Conservation (phyloP, 352 stramenopile species). For the Saprolegnia parasitica region DNA sequence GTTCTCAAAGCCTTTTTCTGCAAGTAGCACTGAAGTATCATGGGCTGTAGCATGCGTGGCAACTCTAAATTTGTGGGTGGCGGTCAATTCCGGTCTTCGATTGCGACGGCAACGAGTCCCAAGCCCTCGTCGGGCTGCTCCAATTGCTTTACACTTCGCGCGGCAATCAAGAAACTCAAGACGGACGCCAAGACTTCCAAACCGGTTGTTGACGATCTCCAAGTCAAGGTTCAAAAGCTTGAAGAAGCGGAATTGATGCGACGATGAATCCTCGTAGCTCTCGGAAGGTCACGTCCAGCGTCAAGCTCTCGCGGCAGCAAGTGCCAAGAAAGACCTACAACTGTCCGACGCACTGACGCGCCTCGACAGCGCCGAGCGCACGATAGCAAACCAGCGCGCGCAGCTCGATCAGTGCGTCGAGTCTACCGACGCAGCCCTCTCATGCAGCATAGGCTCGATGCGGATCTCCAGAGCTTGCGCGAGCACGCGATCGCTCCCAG, state of each 20-base stretch:
- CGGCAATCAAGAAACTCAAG: conserved; percentile 26
- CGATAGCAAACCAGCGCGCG: not conserved
- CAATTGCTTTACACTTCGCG: conserved; percentile 12
- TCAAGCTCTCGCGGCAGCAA: not conserved
- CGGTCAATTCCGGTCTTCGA: conserved; percentile 21
- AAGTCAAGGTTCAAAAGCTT: conserved; percentile 10
- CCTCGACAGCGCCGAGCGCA: not conserved
- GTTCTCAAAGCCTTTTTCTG: not conserved
- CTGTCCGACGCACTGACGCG: not conserved
- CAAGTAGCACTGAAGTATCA: not conserved
- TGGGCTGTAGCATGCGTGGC: conserved; percentile 22
- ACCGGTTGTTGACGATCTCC: conserved; percentile 16
- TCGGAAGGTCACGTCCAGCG: conserved; percentile 19
- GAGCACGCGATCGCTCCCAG: not conserved
- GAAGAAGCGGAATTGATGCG: not conserved
- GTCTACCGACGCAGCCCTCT: not conserved
- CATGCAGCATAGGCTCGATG: not conserved
- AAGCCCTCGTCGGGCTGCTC: conserved; percentile 9
- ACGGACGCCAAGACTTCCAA: conserved; percentile 11
- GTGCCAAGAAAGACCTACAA: not conserved
- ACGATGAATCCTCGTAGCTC: not conserved
- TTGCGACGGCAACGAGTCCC: conserved; percentile 9
- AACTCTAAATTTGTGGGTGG: conserved; percentile 28
- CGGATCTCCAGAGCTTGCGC: not conserved
- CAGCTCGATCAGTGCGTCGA: not conserved